A percentile compares a stretch with the other conserved stretches of the same genome.
phyloP scores from a whole-genome alignment of 164 flowering plant genomes.

The Kingdonia uniflora region DNA sequence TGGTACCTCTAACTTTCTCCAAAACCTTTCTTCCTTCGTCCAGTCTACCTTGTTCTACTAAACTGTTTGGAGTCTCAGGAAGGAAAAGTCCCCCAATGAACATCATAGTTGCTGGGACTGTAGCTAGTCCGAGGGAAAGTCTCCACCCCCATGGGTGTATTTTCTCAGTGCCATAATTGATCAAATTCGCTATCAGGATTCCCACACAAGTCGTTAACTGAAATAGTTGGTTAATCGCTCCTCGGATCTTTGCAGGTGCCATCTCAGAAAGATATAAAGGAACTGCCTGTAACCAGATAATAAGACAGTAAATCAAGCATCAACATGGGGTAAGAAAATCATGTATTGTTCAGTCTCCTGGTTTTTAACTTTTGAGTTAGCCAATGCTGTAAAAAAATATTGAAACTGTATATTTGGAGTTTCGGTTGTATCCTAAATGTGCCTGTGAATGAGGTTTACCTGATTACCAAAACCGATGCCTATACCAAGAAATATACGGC shows the following conservation, averaged over 20 bases:
- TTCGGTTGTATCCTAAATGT: too few species aligned
- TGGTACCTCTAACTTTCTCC: constrained; percentile 69
- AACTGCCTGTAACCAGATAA: constrained; percentile 43
- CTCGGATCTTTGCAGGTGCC: constrained; percentile 83
- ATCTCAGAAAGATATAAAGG: constrained; percentile 90
- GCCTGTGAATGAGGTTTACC: constrained; percentile 26
- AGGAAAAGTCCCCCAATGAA: constrained; percentile 67
- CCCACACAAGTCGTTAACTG: constrained; percentile 75
- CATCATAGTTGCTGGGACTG: constrained; percentile 64
- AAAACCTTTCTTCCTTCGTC: constrained; percentile 50
- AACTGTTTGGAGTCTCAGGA: constrained; percentile 93
- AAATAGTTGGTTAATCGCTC: constrained; percentile 73
- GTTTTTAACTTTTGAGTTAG: too few species aligned
- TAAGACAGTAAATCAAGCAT: too few species aligned
- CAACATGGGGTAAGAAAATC: too few species aligned
- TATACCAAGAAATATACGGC: constrained; percentile 63
- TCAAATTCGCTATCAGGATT: constrained; percentile 55
- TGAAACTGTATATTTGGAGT: too few species aligned
- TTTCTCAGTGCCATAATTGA: constrained; percentile 55
- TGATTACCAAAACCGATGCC: constrained; percentile 95
- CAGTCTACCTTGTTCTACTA: constrained; percentile 63
- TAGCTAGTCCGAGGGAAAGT: constrained; percentile 72
- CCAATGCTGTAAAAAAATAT: too few species aligned
- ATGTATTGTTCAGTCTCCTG: too few species aligned
- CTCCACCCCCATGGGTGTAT: constrained; percentile 97